These are phyloP conservation scores for Populus davidiana DNA, from an alignment of 345 rosid species.

Conservation along the genomic window DNA sequence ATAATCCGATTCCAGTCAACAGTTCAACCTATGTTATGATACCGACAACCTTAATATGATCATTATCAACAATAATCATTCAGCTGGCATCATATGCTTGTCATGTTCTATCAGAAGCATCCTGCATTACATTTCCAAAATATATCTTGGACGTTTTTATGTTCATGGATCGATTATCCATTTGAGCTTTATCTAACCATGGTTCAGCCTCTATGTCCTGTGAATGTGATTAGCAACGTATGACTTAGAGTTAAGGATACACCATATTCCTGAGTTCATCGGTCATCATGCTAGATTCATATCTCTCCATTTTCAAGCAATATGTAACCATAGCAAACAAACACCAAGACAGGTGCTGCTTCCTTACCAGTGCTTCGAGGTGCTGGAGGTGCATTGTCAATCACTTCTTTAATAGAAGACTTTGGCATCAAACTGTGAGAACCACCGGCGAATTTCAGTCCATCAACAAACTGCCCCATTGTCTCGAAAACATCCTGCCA, in stretches of 20 bases:
- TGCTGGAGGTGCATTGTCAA: constrained; percentile 46
- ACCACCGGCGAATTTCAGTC: constrained; percentile 84
- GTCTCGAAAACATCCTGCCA: constrained; percentile 77
- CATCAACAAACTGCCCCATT: constrained; percentile 85
- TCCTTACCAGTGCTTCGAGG: constrained; percentile 69
- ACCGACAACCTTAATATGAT: not conserved
- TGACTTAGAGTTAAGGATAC: not conserved
- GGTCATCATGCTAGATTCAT: not conserved
- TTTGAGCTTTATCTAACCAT: not conserved
- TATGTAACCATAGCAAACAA: not conserved
- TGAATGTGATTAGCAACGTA: not conserved
- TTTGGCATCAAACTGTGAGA: constrained; percentile 78
- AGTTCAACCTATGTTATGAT: not conserved
- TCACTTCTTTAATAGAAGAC: constrained; percentile 60
- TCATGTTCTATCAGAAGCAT: not conserved
- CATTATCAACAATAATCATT: not conserved
- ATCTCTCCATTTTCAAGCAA: not conserved
- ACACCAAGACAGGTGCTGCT: not conserved
- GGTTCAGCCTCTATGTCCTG: not conserved
- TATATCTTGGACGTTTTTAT: not conserved
- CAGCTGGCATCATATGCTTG: not conserved
- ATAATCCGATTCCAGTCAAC: not conserved
- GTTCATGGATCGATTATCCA: not conserved
- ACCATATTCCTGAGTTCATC: not conserved
- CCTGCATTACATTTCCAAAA: not conserved